Evolutionary conservation across 78 protist species (phyloP).

Genomic region (slime mould (Dictyostelium discoideum)): dicty_2.7 NC_007090.3:41501-42000

Average conservation of each 20-base stretch:
- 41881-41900: background rate
- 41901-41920: background rate
- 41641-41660: too few species aligned
- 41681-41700: background rate
- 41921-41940: background rate
- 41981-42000: background rate
- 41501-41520: background rate
- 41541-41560: background rate
- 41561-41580: background rate
- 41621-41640: background rate
- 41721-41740: background rate
- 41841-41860: background rate
- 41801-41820: background rate
- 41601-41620: background rate
- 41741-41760: background rate
- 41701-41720: background rate
- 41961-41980: too few species aligned
- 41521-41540: background rate
- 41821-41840: background rate
- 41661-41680: too few species aligned
- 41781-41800: constrained; percentile 14
- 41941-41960: background rate
- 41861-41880: background rate
- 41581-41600: background rate
- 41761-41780: background rate